These are phyloP conservation scores for Cephaloascus albidus DNA, from an alignment of 805 yeast genomes.

Conservation along the genomic window DNA sequence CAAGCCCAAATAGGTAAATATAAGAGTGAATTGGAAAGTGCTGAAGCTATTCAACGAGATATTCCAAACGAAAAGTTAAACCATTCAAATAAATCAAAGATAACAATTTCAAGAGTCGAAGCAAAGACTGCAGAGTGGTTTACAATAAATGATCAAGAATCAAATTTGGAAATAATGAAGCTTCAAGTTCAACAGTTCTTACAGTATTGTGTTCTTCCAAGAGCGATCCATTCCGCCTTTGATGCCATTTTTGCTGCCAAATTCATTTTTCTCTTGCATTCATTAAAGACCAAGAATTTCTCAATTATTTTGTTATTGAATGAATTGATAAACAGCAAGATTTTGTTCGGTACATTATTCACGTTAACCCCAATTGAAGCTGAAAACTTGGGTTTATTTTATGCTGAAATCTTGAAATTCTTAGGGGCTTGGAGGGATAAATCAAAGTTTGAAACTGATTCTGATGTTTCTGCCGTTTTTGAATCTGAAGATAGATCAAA, in stretches of 20 bases:
- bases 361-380: slow-evolving; percentile 72
- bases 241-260: slow-evolving; percentile 68
- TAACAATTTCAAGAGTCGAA: slow-evolving; percentile 15
- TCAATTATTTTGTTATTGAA: slow-evolving; percentile 30
- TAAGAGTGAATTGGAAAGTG: slow-evolving; percentile 12
- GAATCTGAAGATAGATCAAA: slow-evolving; percentile 2
- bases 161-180: slow-evolving; percentile 1
- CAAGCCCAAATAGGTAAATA: slow-evolving; percentile 12
- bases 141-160: slow-evolving; percentile 5
- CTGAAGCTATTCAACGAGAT: slow-evolving; percentile 13
- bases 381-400: slow-evolving; percentile 73
- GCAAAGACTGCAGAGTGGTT: slow-evolving; percentile 31
- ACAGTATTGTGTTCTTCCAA: slow-evolving; percentile 63
- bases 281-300: slow-evolving; percentile 20
- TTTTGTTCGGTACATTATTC: slow-evolving; percentile 50
- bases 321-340: slow-evolving; percentile 34
- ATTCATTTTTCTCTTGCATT: slow-evolving; percentile 47
- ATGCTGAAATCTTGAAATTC: slow-evolving; percentile 39
- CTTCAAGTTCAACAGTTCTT: slow-evolving; percentile 25
- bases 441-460: slow-evolving; percentile 16
- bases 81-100: slow-evolving; percentile 33
- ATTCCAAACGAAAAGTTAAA: slow-evolving; percentile 29
- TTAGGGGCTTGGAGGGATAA: slow-evolving; percentile 35
- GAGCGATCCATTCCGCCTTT: slow-evolving; percentile 68
- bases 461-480: slow-evolving; percentile 7